A percentile compares a stretch with the other conserved stretches of the same genome.
Conservation (phyloP, 306 rosid genomes). For the Quercus ilex region DNA sequence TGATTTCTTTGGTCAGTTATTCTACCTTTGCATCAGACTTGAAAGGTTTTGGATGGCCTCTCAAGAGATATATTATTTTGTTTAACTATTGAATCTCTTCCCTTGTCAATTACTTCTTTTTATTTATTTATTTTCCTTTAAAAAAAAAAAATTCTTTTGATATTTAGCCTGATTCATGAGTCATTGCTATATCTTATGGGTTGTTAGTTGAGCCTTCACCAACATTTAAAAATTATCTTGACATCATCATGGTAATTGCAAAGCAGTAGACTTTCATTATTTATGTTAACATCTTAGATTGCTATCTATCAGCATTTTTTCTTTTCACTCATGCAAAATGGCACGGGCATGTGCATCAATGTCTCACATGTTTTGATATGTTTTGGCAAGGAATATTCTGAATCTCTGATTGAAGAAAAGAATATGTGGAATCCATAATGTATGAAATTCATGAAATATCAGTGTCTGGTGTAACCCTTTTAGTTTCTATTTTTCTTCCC, state of each 20-base stretch:
- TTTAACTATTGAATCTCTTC: slow-evolving; percentile 3
- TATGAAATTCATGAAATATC: slow-evolving; percentile 9
- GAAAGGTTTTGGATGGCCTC: not conserved
- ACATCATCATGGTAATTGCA: not conserved
- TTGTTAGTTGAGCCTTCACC: not conserved
- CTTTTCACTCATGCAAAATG: not conserved
- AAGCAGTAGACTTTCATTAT: not conserved
- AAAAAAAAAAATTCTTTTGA: not conserved
- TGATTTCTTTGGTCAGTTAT: slow-evolving; percentile 3
- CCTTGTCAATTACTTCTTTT: not conserved
- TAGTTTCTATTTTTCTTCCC: slow-evolving; percentile 14
- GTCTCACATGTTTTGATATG: not conserved
- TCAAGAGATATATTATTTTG: slow-evolving; percentile 4
- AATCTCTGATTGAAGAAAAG: slow-evolving; percentile 5
- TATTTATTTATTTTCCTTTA: no score
- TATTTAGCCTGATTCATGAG: not conserved
- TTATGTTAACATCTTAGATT: not conserved
- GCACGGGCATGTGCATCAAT: not conserved
- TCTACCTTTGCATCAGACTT: not conserved
- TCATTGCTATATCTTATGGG: not conserved
- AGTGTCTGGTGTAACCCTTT: slow-evolving; percentile 9
- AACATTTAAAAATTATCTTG: not conserved
- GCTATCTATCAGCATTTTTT: not conserved
- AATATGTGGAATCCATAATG: not conserved
- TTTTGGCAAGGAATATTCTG: not conserved